Conservation (phyloP, 257 asterid genomes). For the Gynochthodes officinalis region DNA sequence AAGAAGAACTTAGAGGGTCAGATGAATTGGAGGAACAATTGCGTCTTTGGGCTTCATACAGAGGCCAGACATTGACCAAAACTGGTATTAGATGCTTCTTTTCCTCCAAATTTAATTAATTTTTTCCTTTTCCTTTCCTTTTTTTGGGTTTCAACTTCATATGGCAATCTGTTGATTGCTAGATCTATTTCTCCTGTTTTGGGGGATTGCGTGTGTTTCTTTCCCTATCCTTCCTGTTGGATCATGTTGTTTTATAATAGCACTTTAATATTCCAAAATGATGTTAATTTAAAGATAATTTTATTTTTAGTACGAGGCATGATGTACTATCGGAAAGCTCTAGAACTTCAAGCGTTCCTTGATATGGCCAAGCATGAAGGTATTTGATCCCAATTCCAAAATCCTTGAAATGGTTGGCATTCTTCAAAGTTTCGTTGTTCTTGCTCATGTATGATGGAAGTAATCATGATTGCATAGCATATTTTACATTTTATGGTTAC, state of each 20-base stretch:
- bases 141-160: background rate
- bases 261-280: slow-evolving; percentile 4
- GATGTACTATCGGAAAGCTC: slow-evolving; percentile 99
- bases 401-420: background rate
- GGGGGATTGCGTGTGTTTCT: background rate
- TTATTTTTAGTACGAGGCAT: slow-evolving; percentile 79
- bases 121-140: background rate
- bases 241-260: slow-evolving; percentile 10
- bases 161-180: background rate
- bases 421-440: background rate
- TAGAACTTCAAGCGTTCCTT: slow-evolving; percentile 96
- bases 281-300: background rate
- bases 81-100: slow-evolving; percentile 53
- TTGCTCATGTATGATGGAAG: background rate
- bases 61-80: slow-evolving; percentile 95
- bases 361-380: slow-evolving; percentile 99
- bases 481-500: slow-evolving; percentile 11
- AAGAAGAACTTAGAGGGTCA: slow-evolving; percentile 79
- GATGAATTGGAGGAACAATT: slow-evolving; percentile 85
- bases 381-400: slow-evolving; percentile 28
- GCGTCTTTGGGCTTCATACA: slow-evolving; percentile 97
- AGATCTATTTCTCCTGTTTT: background rate
- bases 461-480: background rate
- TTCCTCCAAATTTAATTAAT: background rate
- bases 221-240: background rate